Evolutionary conservation across 2,329 filamentous ascomycete species (phyloP).

Genomic region (Stylonectria norvegica): DNA sequence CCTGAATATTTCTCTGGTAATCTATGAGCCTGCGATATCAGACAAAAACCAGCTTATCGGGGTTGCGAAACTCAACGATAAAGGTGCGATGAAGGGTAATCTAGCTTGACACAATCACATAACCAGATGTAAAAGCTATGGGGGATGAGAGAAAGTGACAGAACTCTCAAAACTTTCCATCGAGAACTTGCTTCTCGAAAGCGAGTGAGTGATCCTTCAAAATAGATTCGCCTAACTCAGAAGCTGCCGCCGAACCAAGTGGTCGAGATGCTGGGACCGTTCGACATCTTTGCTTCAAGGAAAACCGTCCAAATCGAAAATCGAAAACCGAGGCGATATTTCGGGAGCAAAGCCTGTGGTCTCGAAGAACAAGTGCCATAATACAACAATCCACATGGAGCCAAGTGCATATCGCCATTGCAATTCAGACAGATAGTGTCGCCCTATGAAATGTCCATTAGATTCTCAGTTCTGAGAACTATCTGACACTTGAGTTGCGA

Average conservation of each 20-base stretch:
- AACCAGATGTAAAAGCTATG: no score
- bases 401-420: no score
- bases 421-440: no score
- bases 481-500: no score
- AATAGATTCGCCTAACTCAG: slow-evolving; percentile 8
- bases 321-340: slow-evolving; percentile 12
- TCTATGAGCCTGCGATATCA: neutral
- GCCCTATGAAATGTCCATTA: no score
- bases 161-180: neutral
- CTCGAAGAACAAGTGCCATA: slow-evolving; percentile 9
- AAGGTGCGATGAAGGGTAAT: no score
- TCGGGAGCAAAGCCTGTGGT: slow-evolving; percentile 8
- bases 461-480: no score
- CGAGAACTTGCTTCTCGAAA: neutral
- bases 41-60: neutral
- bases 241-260: neutral
- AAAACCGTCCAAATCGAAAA: neutral
- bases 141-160: neutral
- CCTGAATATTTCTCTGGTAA: no score
- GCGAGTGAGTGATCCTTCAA: neutral
- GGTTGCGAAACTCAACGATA: neutral
- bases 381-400: no score
- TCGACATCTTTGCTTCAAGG: neutral
- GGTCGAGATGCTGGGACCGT: neutral
- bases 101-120: no score